Base-by-base conservation (phyloP, 345 rosid species). In the Arabidopsis thaliana region DNA sequence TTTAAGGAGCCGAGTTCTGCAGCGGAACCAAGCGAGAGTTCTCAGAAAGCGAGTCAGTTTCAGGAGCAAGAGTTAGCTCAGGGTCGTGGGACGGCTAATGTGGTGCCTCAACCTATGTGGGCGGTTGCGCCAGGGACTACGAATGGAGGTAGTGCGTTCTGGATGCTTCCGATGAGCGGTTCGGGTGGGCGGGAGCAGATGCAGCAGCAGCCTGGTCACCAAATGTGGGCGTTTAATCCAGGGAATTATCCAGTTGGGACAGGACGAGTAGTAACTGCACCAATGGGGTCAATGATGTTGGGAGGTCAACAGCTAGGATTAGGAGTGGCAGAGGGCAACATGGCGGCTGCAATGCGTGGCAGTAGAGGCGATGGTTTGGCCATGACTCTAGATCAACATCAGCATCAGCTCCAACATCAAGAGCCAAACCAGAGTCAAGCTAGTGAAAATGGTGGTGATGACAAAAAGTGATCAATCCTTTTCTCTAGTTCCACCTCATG, bases 201-300 rank as follows among this genome's bases (percentile, higher is more conserved):
- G 81, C 81, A 78, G 73, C 81, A 78, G 65, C 81, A 67, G 74
- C 60, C 63, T 30, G 69, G 63, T 34, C 70, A 85, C 1, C 89
- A 85, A 76, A 85, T 90, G 96, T 90, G 96, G 96, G 84, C 87
- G 2, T 89, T 89, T 20, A 72, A 78, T 37, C 91, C 92, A 0
- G 78, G 82, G 70, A 83, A 75, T 74, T 85, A 83, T 48, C 70
- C 82, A 1, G 87, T 85, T 16, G 87, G 83, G 24, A 8, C 81
- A n/a, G 85, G 82, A 9, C 79, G 89, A 67, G 74, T 83, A 6
- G 82, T 78, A 32, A 86, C 89, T 59, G 86, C 85, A 38, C 96
- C 86, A 56, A 76, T 90, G 7, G 85, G 91, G 63, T 86, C 91
- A 16, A 87, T 90, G 93, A 72, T 88, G 80, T 84, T 83, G 73